These are phyloP conservation scores for Acanthamoeba lugdunensis DNA, from an alignment of 208 protist species.

Conservation along the genomic window DNA sequence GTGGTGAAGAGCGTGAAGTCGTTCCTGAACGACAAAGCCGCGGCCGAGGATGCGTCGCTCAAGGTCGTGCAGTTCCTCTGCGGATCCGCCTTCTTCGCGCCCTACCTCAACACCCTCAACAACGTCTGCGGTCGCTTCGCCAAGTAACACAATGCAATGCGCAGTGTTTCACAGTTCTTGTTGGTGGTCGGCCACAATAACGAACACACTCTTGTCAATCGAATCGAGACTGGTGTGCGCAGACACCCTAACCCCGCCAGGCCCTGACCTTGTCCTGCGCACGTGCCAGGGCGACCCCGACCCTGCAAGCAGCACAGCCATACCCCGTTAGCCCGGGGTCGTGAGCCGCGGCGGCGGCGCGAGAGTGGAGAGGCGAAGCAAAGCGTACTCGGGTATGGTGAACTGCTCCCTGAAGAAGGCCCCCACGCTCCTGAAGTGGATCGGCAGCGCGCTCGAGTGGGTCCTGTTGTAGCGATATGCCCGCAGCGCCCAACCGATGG, in stretches of 20 bases:
- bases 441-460: not conserved
- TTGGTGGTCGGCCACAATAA: too few relatives aligned
- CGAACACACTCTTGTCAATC: too few relatives aligned
- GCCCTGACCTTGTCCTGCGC: too few relatives aligned
- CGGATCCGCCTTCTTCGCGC: not conserved
- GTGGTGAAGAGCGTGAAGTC: constrained; percentile 54
- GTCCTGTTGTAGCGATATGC: constrained; percentile 54
- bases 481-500: not conserved
- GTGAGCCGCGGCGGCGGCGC: too few relatives aligned
- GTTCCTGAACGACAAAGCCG: constrained; percentile 41
- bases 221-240: too few relatives aligned
- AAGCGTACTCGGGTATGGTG: not conserved
- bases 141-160: not conserved
- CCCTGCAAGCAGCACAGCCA: too few relatives aligned
- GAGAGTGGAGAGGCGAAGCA: not conserved
- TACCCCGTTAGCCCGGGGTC: too few relatives aligned
- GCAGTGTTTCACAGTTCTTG: too few relatives aligned
- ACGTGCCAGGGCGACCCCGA: too few relatives aligned
- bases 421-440: not conserved
- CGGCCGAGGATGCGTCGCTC: constrained; percentile 1
- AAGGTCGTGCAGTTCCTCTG: constrained; percentile 39
- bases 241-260: too few relatives aligned
- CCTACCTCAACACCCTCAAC: constrained; percentile 40
- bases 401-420: not conserved
- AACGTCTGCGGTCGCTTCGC: constrained; percentile 49